Conservation (phyloP, 305 asterid genomes). For the Stenogyne calaminthoides region DNA sequence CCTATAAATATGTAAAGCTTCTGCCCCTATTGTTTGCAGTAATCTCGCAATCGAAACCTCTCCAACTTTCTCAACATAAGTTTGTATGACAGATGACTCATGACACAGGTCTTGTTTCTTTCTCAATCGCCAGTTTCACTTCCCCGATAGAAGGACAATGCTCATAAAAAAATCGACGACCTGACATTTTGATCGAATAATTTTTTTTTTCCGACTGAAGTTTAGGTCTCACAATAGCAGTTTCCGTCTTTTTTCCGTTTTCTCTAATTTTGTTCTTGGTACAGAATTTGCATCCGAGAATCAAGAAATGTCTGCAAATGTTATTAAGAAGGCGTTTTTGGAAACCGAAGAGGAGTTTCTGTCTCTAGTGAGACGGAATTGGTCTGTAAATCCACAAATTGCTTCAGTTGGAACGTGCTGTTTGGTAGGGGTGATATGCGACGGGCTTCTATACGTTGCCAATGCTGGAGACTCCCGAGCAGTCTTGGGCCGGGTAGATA, state of each 20-base stretch:
- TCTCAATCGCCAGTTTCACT: neutral
- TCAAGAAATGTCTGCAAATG: conserved; percentile 66
- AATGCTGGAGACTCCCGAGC: conserved; percentile 95
- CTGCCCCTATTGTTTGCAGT: neutral
- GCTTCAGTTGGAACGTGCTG: conserved; percentile 97
- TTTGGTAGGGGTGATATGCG: conserved; percentile 79
- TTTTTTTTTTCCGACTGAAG: neutral
- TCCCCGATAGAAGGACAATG: neutral
- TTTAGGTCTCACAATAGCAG: neutral
- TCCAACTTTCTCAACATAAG: neutral
- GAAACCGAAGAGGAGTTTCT: conserved; percentile 86
- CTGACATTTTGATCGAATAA: neutral
- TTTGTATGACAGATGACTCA: neutral
- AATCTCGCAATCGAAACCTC: neutral
- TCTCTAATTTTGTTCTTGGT: conserved; percentile 25
- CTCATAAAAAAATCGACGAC: neutral
- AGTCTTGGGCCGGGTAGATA: conserved; percentile 75
- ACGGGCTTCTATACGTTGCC: conserved; percentile 72
- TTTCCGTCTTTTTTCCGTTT: neutral
- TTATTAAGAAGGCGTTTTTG: conserved; percentile 75
- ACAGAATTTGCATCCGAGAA: conserved; percentile 72
- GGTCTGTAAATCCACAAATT: conserved; percentile 72
- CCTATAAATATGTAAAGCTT: neutral
- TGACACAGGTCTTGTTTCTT: neutral
- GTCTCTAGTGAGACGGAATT: conserved; percentile 66